Evolutionary conservation across 495 filamentous ascomycete genomes (phyloP).

Genomic region (Penicillium lividum): DNA sequence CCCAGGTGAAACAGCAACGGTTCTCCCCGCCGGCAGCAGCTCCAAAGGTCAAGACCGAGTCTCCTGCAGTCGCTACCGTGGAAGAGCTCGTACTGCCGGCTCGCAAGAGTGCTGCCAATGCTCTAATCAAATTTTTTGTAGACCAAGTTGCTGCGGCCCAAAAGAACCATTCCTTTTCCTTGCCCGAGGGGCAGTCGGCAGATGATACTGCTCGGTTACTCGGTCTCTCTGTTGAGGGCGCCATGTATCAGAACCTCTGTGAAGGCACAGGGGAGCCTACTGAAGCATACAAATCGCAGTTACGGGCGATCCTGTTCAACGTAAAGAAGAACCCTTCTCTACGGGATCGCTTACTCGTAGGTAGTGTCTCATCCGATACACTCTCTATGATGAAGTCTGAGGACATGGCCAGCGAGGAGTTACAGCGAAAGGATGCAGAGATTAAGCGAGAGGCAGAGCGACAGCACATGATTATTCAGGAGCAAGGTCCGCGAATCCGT

Average conservation of each 20-base stretch:
- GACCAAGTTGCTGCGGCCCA: slow-evolving; percentile 51
- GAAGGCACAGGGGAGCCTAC: slow-evolving; percentile 50
- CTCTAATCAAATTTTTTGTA: slow-evolving; percentile 56
- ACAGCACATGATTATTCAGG: slow-evolving; percentile 80
- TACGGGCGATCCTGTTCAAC: slow-evolving; percentile 72
- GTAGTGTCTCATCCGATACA: slow-evolving; percentile 65
- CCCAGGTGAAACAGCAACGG: slow-evolving; percentile 44
- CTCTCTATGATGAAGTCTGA: slow-evolving; percentile 82
- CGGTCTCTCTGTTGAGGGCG: slow-evolving; percentile 74
- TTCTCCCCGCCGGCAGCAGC: slow-evolving; percentile 30
- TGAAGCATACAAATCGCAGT: slow-evolving; percentile 56
- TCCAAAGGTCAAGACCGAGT: slow-evolving; percentile 36
- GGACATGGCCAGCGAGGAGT: slow-evolving; percentile 88
- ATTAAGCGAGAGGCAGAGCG: slow-evolving; percentile 81
- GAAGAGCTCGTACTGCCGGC: slow-evolving; percentile 49
- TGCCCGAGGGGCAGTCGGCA: slow-evolving; percentile 53
- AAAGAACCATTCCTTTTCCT: slow-evolving; percentile 50
- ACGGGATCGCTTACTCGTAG: slow-evolving; percentile 69
- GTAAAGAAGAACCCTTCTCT: slow-evolving; percentile 83
- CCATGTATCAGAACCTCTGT: slow-evolving; percentile 59
- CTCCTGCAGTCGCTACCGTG: slow-evolving; percentile 21
- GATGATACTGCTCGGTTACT: slow-evolving; percentile 56
- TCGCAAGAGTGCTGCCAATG: slow-evolving; percentile 51
- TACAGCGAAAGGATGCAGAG: slow-evolving; percentile 73
- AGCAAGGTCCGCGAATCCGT: slow-evolving; percentile 80